Evolutionary conservation across 192 early-diverging fungal species (phyloP).

Genomic region (Coemansia javaensis): DNA sequence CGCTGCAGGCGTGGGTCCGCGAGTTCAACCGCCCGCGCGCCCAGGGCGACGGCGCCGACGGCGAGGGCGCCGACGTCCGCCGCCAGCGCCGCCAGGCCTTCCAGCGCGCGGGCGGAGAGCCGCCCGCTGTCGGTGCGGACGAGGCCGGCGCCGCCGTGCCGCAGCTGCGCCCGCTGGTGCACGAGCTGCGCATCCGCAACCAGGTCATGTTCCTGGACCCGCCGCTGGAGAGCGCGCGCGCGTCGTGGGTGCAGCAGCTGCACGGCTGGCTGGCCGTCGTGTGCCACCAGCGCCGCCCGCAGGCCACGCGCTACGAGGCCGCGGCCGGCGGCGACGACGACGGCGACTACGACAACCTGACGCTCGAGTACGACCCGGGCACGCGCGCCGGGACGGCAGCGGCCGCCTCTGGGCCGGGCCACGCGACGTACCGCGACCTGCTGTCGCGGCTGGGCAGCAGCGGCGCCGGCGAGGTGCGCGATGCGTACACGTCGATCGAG

Average conservation of each 20-base stretch:
- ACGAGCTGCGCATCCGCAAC: conserved; percentile 87
- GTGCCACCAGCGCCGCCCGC: conserved; percentile 78
- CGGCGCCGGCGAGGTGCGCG: conserved; percentile 58
- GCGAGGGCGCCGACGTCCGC: conserved; percentile 12
- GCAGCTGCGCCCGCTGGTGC: conserved; percentile 64
- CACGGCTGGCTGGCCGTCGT: conserved; percentile 90
- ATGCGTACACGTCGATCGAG: conserved; percentile 85
- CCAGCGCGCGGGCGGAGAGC: too few species aligned
- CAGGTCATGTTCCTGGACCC: conserved; percentile 97
- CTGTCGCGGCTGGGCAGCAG: conserved; percentile 67
- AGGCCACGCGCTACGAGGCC: conserved; percentile 88
- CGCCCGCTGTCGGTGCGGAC: too few species aligned
- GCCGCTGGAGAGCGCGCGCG: conserved; percentile 89
- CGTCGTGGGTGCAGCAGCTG: conserved; percentile 81
- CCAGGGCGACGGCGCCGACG: conserved; percentile 42
- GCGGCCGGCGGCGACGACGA: conserved; percentile 59
- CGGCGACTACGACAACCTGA: conserved; percentile 55
- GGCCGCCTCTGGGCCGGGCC: background rate
- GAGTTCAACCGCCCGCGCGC: conserved; percentile 60
- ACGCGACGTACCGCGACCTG: conserved; percentile 37
- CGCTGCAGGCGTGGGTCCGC: conserved; percentile 69
- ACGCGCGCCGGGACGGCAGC: conserved; percentile 1
- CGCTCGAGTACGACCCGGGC: conserved; percentile 53
- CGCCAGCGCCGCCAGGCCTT: too few species aligned
- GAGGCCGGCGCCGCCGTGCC: conserved; percentile 52